phyloP scores from a whole-genome alignment of 2,329 filamentous ascomycete genomes.

The Alternaria postmessia region DNA sequence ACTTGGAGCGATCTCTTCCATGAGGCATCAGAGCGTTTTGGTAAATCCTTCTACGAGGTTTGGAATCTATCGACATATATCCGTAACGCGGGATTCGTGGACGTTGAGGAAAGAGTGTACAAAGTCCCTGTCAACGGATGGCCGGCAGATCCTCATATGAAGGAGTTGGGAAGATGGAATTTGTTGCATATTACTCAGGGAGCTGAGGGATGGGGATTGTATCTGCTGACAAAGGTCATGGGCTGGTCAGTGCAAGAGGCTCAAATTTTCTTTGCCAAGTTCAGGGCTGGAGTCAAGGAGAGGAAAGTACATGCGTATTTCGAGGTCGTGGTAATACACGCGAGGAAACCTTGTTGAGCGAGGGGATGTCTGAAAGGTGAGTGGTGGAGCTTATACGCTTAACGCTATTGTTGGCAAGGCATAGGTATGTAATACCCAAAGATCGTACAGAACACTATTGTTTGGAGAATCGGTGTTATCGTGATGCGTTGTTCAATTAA shows the following conservation, averaged over 20 bases:
- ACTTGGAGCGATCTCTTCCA: constrained; percentile 40
- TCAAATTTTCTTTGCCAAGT: constrained; percentile 52
- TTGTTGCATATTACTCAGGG: constrained; percentile 39
- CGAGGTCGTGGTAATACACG: constrained; percentile 32
- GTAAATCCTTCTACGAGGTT: constrained; percentile 39
- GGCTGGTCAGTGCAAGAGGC: constrained; percentile 53
- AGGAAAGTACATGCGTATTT: constrained; percentile 45
- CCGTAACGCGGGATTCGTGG: constrained; percentile 33
- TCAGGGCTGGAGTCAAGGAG: constrained; percentile 41
- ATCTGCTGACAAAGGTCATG: constrained; percentile 41
- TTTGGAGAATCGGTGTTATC: background rate
- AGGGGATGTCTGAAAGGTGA: background rate
- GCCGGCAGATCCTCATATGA: constrained; percentile 40
- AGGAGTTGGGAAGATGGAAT: constrained; percentile 46
- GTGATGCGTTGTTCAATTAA: constrained; percentile 9
- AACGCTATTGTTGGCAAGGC: background rate
- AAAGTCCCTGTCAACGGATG: constrained; percentile 43
- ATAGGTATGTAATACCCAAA: background rate
- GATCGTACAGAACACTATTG: background rate
- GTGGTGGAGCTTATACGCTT: too few relatives aligned
- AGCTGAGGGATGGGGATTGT: constrained; percentile 40
- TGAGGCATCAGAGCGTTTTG: constrained; percentile 31
- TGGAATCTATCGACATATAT: constrained; percentile 39
- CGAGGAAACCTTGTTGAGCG: constrained; percentile 15
- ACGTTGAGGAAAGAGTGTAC: constrained; percentile 38